Evolutionary conservation across 352 stramenopile species (phyloP), one percentile per base, ranked within the genome.

Genomic region (Globisporangium yorkense): DNA sequence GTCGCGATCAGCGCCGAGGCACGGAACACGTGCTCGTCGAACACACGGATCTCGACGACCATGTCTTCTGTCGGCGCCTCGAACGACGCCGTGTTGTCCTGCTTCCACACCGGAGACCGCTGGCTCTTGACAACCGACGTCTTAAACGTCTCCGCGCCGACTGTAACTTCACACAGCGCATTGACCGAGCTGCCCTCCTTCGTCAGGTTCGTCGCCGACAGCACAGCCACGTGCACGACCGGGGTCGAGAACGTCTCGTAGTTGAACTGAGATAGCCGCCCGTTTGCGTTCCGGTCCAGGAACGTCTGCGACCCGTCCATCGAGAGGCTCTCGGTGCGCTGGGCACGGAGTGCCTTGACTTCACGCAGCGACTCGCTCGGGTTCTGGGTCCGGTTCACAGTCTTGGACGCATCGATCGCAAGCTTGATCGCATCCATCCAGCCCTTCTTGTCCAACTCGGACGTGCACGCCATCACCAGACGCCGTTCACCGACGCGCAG

Each of bases 401-500:
- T 94, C 61, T 91, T 89, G 0, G 81, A 92, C 10, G 84, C 84
- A 54, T 94, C 84, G 39, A 94, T 89, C 24, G 81, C 84, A 18
- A 94, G 65, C 63, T 94, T 94, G 52, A 94, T 66, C 1, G 84
- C 84, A 64, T 94, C 84, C 78, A 94, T 91, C 84, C 84, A 94
- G 12, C 73, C 72, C 52, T 92, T 92, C 65, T 92, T 92, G 62
- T 94, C 84, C 13, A 78, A 78, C 61, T 92, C 84, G 18, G 80
- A 91, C 8, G 81, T 90, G 61, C 84, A 94, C 3, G 84, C 84
- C 84, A 94, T 92, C 35, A 94, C 75, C 57, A 94, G 71, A 37
- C 80, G 82, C 43, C 83, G 76, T 46, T 92, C 81, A 49, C 83
- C 81, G 8, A 91, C 84, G 44, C 78, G 77, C 27, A 94, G 55